Conservation (phyloP, 1,139 yeast species). For the Maudiozyma humilis region DNA sequence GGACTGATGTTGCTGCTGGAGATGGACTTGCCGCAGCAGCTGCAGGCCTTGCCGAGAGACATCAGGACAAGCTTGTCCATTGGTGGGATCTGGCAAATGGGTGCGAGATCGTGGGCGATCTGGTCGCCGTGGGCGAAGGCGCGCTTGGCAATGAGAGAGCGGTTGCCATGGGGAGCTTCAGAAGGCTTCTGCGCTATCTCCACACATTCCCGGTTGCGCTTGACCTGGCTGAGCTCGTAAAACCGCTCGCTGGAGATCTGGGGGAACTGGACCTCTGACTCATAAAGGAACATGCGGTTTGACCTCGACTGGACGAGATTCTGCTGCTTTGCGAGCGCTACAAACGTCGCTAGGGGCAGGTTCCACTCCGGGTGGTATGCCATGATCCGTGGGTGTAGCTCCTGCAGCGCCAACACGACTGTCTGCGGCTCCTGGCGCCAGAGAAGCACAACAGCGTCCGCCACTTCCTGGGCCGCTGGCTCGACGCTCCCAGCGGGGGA, state of each 20-base stretch:
- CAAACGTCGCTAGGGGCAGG: slow-evolving; percentile 43
- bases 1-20: slow-evolving; percentile 28
- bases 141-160: slow-evolving; percentile 36
- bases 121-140: slow-evolving; percentile 43
- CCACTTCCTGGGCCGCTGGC: slow-evolving; percentile 61
- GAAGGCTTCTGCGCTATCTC: slow-evolving; percentile 37
- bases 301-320: slow-evolving; percentile 35
- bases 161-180: no score
- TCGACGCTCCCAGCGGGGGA: slow-evolving; percentile 20
- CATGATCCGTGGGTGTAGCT: slow-evolving; percentile 47
- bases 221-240: not conserved
- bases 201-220: slow-evolving; percentile 27
- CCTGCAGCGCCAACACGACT: slow-evolving; percentile 49
- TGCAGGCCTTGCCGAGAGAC: slow-evolving; percentile 63
- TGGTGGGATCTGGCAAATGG: slow-evolving; percentile 64
- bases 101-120: slow-evolving; percentile 53
- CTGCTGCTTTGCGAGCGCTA: slow-evolving; percentile 45
- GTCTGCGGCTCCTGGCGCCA: slow-evolving; percentile 65
- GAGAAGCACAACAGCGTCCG: slow-evolving; percentile 50
- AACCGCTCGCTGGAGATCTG: slow-evolving; percentile 28
- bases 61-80: slow-evolving; percentile 59
- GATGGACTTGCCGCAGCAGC: slow-evolving; percentile 65
- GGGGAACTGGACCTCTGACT: slow-evolving; percentile 48
- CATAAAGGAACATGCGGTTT: slow-evolving; percentile 39
- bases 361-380: slow-evolving; percentile 52